Evolutionary conservation across 2,329 filamentous ascomycete species (phyloP).

Genomic region (Chaetomium olivaceum): DNA sequence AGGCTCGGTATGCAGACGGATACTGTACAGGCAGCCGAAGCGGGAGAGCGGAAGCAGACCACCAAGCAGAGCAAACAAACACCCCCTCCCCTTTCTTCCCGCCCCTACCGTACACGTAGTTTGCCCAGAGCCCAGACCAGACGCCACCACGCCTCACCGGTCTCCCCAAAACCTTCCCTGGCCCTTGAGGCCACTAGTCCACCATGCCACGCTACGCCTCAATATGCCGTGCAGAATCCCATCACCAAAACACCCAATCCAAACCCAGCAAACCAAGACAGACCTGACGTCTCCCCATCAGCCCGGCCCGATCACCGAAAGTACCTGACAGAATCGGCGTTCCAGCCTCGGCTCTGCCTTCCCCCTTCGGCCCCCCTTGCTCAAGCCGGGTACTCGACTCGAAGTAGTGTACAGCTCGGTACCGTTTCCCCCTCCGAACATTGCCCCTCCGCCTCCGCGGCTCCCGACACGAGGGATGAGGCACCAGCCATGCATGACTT

Average conservation of each 20-base stretch:
- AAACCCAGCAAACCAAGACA: not conserved
- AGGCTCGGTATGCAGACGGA: not conserved
- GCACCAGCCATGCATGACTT: not conserved
- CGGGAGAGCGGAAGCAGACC: not conserved
- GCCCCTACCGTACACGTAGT: not conserved
- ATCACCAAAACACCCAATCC: conserved; percentile 7
- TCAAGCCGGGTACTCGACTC: not conserved
- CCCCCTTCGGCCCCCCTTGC: not conserved
- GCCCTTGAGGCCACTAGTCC: not conserved
- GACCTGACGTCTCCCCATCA: not conserved
- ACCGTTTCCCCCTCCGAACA: not conserved
- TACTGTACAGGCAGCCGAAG: conserved; percentile 13
- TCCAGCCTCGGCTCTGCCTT: not conserved
- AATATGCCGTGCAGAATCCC: not conserved
- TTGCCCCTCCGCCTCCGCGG: not conserved
- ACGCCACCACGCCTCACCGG: conserved; percentile 1
- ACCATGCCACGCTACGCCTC: conserved; percentile 12
- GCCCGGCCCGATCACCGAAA: not conserved
- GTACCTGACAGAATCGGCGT: not conserved
- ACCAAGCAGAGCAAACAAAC: conserved; percentile 10
- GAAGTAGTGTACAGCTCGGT: not conserved
- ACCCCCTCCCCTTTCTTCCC: not conserved
- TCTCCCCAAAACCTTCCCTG: not conserved
- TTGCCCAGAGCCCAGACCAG: not conserved
- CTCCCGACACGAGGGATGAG: not conserved